phyloP scores from a whole-genome alignment of 2,329 filamentous ascomycete species.

The Cercospora nicotianae region DNA sequence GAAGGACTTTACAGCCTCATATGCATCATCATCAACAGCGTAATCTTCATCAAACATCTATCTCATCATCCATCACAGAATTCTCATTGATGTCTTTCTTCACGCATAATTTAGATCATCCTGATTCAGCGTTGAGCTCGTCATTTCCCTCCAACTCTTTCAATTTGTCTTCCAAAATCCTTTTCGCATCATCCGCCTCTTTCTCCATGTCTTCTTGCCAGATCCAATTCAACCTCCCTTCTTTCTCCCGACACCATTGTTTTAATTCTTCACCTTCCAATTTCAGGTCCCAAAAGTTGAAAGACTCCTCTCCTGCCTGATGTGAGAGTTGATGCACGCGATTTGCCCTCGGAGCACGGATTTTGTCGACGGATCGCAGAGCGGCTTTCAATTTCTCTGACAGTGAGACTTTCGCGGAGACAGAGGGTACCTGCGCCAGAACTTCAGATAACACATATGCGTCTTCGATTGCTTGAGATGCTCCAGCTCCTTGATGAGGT shows the following conservation, averaged over 20 bases:
- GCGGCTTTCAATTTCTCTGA: slow-evolving; percentile 19
- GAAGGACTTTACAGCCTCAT: not conserved
- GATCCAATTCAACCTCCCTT: slow-evolving; percentile 27
- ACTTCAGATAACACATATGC: slow-evolving; percentile 43
- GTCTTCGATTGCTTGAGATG: slow-evolving; percentile 60
- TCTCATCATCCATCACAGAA: not conserved
- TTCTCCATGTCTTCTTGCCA: slow-evolving; percentile 31
- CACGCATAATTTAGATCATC: not conserved
- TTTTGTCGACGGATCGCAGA: slow-evolving; percentile 24
- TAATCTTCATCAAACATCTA: not conserved
- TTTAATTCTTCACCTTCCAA: slow-evolving; percentile 26
- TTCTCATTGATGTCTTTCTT: not conserved
- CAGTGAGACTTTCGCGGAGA: not conserved
- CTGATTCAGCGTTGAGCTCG: not conserved
- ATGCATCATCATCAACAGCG: not conserved
- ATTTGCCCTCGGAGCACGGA: slow-evolving; percentile 24
- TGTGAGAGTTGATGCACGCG: slow-evolving; percentile 24
- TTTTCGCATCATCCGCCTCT: slow-evolving; percentile 27
- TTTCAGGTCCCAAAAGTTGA: slow-evolving; percentile 19
- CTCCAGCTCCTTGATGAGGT: slow-evolving; percentile 64
- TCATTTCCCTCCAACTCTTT: not conserved
- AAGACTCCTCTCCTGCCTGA: slow-evolving; percentile 23
- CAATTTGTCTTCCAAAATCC: not conserved
- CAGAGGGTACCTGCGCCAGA: slow-evolving; percentile 1
- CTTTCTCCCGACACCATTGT: slow-evolving; percentile 21